These are phyloP conservation scores for Solanum corneliomulleri DNA, from an alignment of 257 asterid species.

Conservation along the genomic window DNA sequence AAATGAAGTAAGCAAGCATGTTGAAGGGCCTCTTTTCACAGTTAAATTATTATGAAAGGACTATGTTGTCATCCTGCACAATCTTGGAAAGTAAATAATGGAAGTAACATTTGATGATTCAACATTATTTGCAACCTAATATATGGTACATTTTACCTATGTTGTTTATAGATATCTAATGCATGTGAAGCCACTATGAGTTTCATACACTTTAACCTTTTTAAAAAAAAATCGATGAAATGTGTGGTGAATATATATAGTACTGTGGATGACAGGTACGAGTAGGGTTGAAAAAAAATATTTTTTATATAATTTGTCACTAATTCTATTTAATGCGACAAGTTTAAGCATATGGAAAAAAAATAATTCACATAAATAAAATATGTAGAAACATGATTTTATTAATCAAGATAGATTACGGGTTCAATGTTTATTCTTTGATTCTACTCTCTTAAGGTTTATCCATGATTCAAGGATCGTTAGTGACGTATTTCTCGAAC, in stretches of 20 bases:
- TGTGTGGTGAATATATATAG: neutral
- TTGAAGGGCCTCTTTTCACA: neutral
- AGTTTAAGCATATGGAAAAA: no score
- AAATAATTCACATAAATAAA: no score
- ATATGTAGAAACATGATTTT: no score
- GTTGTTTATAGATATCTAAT: neutral
- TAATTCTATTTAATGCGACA: no score
- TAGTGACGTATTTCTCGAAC: no score
- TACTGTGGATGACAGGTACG: neutral
- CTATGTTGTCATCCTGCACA: neutral
- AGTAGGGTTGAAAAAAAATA: no score
- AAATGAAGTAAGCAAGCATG: neutral
- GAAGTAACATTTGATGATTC: neutral
- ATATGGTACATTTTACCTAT: neutral
- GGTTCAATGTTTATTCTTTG: no score
- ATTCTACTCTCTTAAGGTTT: no score
- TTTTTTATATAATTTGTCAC: no score
- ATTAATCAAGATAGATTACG: no score
- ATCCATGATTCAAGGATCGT: accelerated
- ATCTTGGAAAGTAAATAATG: neutral
- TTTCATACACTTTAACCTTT: neutral
- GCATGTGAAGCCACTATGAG: neutral
- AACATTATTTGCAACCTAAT: neutral
- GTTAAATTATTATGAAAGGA: neutral
- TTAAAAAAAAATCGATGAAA: neutral